Percentiles rank a stretch among this genome's conserved stretches.
phyloP scores from a whole-genome alignment of 805 yeast genomes.

The Saccharomycopsis selenospora region DNA sequence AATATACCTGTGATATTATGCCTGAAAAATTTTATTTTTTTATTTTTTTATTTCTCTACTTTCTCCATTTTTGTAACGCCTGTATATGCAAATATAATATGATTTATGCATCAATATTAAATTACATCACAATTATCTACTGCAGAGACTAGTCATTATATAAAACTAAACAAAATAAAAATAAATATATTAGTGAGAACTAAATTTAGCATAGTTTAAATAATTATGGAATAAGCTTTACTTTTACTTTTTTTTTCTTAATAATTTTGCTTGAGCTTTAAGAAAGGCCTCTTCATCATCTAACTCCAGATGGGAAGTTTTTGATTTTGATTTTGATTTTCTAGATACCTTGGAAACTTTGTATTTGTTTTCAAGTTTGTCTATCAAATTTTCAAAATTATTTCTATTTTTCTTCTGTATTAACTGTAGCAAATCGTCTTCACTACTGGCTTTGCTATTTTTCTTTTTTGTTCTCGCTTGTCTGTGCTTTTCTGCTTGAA shows the following conservation, averaged over 20 bases:
- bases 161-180: too few species aligned
- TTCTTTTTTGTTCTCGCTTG: constrained; percentile 31
- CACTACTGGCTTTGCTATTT: constrained; percentile 27
- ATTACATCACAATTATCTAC: too few species aligned
- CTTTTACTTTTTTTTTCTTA: constrained; percentile 25
- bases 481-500: constrained; percentile 49
- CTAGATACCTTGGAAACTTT: constrained; percentile 25
- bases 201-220: too few species aligned
- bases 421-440: constrained; percentile 38
- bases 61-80: too few species aligned
- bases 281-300: constrained; percentile 45
- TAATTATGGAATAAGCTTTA: too few species aligned
- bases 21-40: too few species aligned
- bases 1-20: too few species aligned
- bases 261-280: constrained; percentile 34
- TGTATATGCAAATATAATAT: too few species aligned
- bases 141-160: too few species aligned
- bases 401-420: constrained; percentile 41
- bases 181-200: too few species aligned
- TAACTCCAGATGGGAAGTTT: constrained; percentile 12
- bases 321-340: constrained; percentile 24
- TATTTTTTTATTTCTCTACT: too few species aligned
- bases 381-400: constrained; percentile 41
- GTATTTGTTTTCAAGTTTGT: constrained; percentile 44
- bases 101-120: too few species aligned